A percentile compares a stretch with the other conserved stretches of the same genome.
Evolutionary conservation across 2,329 filamentous ascomycete species (phyloP).

Genomic region (Aspergillus caelatus): DNA sequence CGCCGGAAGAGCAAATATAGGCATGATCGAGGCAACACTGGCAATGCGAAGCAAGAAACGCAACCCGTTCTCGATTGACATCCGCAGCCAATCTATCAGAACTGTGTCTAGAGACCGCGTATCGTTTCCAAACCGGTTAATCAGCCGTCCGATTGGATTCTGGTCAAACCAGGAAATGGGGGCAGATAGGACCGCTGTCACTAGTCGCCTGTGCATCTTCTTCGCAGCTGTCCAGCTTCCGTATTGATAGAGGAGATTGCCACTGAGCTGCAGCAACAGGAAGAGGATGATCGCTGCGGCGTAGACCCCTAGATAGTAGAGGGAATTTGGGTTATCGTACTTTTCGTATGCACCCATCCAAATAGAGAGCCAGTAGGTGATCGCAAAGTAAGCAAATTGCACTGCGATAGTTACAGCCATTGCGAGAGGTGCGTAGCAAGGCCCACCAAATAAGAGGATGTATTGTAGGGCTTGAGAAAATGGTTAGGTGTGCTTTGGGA

Average conservation of each 20-base stretch:
- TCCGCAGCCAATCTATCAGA: conserved; percentile 47
- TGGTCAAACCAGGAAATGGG: conserved; percentile 62
- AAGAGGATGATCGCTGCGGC: conserved; percentile 47
- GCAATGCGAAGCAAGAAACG: conserved; percentile 52
- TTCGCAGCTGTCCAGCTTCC: conserved; percentile 61
- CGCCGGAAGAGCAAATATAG: conserved; percentile 54
- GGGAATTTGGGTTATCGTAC: conserved; percentile 18
- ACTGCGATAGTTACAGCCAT: conserved; percentile 25
- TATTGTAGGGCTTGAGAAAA: conserved; percentile 24
- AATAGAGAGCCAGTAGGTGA: conserved; percentile 35
- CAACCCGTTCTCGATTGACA: conserved; percentile 43
- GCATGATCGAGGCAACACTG: conserved; percentile 56
- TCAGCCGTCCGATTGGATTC: conserved; percentile 52
- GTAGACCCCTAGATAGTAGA: conserved; percentile 59
- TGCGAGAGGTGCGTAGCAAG: conserved; percentile 22
- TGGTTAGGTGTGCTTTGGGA: neutral
- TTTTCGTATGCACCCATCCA: conserved; percentile 30
- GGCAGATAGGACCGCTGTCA: conserved; percentile 56
- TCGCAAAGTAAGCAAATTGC: conserved; percentile 30
- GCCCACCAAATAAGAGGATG: conserved; percentile 29
- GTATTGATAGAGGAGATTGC: conserved; percentile 51
- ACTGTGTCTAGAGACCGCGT: conserved; percentile 59
- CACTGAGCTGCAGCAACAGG: conserved; percentile 26
- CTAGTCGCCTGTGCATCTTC: conserved; percentile 56
- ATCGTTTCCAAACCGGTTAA: conserved; percentile 57